Conservation (phyloP, 371 early-diverging fungal species). For the Mucor circinelloides region DNA sequence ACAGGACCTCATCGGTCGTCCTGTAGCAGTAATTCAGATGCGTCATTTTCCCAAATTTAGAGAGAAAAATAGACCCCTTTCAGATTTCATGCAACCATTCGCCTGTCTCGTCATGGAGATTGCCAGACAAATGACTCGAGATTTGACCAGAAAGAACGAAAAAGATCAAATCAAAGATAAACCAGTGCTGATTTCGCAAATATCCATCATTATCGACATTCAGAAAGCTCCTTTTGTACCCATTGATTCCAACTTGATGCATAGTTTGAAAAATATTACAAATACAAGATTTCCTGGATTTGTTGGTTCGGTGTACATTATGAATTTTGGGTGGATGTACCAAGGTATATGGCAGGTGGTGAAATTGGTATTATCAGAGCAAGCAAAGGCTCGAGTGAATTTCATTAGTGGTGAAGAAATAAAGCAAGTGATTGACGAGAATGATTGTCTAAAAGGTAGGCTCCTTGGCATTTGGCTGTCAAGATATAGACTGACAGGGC, state of each 20-base stretch:
- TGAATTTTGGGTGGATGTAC: constrained; percentile 61
- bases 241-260: constrained; percentile 37
- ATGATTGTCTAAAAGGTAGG: constrained; percentile 38
- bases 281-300: constrained; percentile 44
- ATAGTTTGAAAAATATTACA: constrained; percentile 29
- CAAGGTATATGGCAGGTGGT: constrained; percentile 57
- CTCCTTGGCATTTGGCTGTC: neutral
- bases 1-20: constrained; percentile 44
- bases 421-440: constrained; percentile 30
- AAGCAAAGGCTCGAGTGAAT: constrained; percentile 47
- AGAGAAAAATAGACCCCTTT: constrained; percentile 32
- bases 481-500: neutral
- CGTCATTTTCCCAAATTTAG: constrained; percentile 45
- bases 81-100: constrained; percentile 44
- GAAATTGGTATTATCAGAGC: constrained; percentile 43
- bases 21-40: constrained; percentile 46
- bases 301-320: constrained; percentile 49
- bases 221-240: constrained; percentile 50
- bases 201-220: constrained; percentile 46
- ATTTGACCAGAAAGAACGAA: constrained; percentile 37
- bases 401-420: constrained; percentile 39
- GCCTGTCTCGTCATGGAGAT: constrained; percentile 53
- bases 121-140: constrained; percentile 42
- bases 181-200: constrained; percentile 36
- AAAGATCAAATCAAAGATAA: constrained; percentile 1